Evolutionary conservation across 441 rosid genomes (phyloP), one percentile per base, ranked within the genome.

Genomic region (Pelargonium citronellum): DNA sequence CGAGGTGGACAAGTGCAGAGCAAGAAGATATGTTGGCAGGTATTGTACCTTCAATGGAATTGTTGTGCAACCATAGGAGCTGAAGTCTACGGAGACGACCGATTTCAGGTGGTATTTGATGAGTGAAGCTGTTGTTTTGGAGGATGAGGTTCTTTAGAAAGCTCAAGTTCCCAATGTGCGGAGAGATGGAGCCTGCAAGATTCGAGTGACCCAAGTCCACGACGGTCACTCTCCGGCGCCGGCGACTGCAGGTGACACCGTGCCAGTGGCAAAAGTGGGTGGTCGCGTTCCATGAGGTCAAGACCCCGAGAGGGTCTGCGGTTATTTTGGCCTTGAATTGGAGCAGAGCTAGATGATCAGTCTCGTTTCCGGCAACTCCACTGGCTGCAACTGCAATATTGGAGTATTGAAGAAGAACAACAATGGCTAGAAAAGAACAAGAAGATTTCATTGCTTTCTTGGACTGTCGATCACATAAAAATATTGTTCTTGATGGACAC

Each of bases 91-190:
- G 5, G 5, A 30, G 37, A 30, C 5, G 5, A 30, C 37, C 37
- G 5, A 30, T 3, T 30, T 30, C 37, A 30, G 37, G 37, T 3
- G 37, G 37, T 3, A 30, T 30, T 30, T 30, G 37, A 30, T 30
- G 37, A 30, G 37, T 30, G 5, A 30, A 30, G 37, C 37, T 30
- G 37, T 30, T 30, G 37, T 30, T 30, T 30, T 4, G 37, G 37
- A 30, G 30, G 2, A 1, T 27, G 30, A 27, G 30, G 30, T 27
- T 3, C 37, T 30, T 12, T 44, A 2, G 34, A 2, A 75, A 75
- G 69, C 75, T 71, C 9, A 75, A 57, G 10, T 75, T 75, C 12
- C 78, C 78, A 0, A 75, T 71, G 70, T 67, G 58, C 3, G 75
- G 61, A 13, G 79, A 64, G 12, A 76, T 63, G 51, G 66, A 49